Base-by-base conservation (phyloP, 2,329 filamentous ascomycete genomes). In the Fusarium graminum region DNA sequence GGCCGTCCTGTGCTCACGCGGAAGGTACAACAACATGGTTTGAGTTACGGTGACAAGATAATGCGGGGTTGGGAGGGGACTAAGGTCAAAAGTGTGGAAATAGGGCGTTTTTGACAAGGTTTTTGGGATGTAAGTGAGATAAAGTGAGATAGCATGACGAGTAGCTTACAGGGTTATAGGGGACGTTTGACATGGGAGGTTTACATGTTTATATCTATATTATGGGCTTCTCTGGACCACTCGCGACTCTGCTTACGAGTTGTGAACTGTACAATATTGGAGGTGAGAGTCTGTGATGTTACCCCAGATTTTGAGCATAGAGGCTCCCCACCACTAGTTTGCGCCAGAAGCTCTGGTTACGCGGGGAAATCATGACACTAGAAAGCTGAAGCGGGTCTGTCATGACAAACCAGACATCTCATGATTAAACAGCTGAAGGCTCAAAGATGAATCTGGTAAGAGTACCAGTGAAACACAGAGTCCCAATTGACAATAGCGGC, bases 31-130 rank as follows among this genome's bases (percentile, higher is more conserved):
- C 56, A 38, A 43, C 22, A 44, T 44, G 40, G 54, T 36, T 16
- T 44, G 52, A 34, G 43, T 45, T 60, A 52, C 54, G 11, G 34
- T 58, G 40, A 51, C 58, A 63, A 30, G 52, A 30, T 32, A 34
- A 50, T 68, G 65, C 65, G 65, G 65, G 65, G 65, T 67, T 65
- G 36, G 30, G 36, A 42, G 38, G 47, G 44, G 19, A 38, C 64
- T 65, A 67, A 44, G 39, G 26, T 22, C 17, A 13, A 26, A 26
- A 51, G 29, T 52, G 55, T 64, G 64, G 64, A 36, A 38, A 65
- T 68, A 67, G 65, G 65, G 65, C 65, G 65, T 62, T 68, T 65
- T 68, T 68, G 65, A 68, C 65, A 68, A 68, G 65, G 17, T 14
- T 50, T 51, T 41, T 47, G 40, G 32, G 32, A 13, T 40, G 22